Base-by-base conservation (phyloP, 768 basidiomycete genomes). In the Trametes villosa region DNA sequence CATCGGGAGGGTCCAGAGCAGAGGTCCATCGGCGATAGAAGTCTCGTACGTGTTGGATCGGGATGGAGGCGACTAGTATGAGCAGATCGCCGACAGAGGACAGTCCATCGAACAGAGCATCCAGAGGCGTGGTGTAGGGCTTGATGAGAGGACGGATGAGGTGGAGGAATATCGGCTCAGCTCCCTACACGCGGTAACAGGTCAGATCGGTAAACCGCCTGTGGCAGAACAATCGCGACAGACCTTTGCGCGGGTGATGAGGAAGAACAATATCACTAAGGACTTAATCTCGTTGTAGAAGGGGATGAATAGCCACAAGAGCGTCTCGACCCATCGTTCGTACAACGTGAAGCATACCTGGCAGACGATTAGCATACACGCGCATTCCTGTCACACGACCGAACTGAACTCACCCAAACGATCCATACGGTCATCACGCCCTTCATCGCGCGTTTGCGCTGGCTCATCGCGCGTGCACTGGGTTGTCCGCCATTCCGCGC, bases 231-330 rank as follows among this genome's bases (percentile, higher is more conserved):
- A 12, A 22, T 22, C 24, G 15, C 6, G 12, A 45, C 6, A 7
- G 13, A 89, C 92, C 73, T 87, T 78, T 59, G 92, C 85, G 53
- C 92, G 86, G 59, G 90, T 89, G 36, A 92, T 65, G 26, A 94
- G 78, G 50, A 93, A 83, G 71, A 92, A 93, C 9, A 94, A 69
- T 8, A 93, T 78, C 26, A 82, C 77, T 42, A 92, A 66, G 7
- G 86, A 83, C 75, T 94, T 94, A 75, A 92, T 77, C 76, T 93
- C 89, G 67, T 86, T 84, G 73, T 94, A 93, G 71, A 94, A 94
- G 24, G 92, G 92, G 33, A 92, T 79, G 62, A 94, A 83, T 29
- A 93, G 74, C 66, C 83, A 83, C 56, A 92, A 74, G 53, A 91
- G 69, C 34, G 76, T 74, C 72, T 94, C 93, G 24, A 83, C 71